Evolutionary conservation across 2,329 filamentous ascomycete genomes (phyloP), one percentile per base, ranked within the genome.

Genomic region (Aspergillus pseudotamarii): DNA sequence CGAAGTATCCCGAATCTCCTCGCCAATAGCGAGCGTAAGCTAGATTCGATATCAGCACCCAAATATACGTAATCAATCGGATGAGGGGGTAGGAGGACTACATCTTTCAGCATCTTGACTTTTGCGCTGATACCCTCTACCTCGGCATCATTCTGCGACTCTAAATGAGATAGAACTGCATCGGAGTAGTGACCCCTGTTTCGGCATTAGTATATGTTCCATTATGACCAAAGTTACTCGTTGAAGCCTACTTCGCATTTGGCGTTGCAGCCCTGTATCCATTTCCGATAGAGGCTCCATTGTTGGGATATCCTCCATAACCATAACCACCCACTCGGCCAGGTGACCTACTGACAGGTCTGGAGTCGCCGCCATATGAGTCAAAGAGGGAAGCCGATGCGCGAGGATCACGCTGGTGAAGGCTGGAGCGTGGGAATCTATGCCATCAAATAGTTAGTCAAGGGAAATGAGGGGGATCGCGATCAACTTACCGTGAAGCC

Each of bases 111-210:
- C 82, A 93, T 88, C 82, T 86, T 89, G 64, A 98, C 94, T 80
- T 97, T 97, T 69, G 91, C 91, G 69, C 92, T 86, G 74, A 97
- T 94, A n/a, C 93, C 93, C 65, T 93, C 91, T 12, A 97, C 89
- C 72, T 97, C 90, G 63, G 88, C 85, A 71, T 97, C 94, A 75
- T 98, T 98, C 81, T 99, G 95, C 73, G 91, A 94, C 82, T 99
- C 95, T 64, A 99, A 85, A 80, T 96, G 93, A 76, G 92, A 93
- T 59, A 99, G 85, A 55, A 97, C 93, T 23, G 94, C 91, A 72
- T 96, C 91, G 75, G 91, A 94, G 78, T 98, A 98, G 77, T 97
- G 94, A 16, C 94, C 94, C 75, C 90, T 92, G 69, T 68, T 61
- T 38, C 12, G 14, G 3, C n/a, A 68, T 69, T 63, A 28, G 54